phyloP scores from a whole-genome alignment of 208 protist genomes.

The Lotmaria passim region DNA sequence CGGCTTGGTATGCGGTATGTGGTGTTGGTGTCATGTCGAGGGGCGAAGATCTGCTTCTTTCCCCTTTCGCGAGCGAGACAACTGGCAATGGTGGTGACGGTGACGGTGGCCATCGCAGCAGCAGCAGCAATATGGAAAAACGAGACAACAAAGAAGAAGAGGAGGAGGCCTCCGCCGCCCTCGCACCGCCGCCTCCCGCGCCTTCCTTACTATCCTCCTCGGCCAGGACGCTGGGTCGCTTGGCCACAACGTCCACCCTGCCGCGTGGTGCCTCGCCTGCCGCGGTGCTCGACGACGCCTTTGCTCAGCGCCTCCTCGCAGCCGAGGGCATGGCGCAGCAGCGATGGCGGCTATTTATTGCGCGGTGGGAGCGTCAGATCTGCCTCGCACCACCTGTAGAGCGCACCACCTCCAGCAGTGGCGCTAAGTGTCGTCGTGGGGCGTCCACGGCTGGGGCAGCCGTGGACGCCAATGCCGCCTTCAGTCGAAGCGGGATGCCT shows the following conservation, averaged over 20 bases:
- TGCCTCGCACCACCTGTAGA: conserved; percentile 12
- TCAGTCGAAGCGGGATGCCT: not conserved
- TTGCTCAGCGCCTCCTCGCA: conserved; percentile 21
- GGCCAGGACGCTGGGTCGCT: not conserved
- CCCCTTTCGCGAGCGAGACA: no score
- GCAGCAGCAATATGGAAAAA: no score
- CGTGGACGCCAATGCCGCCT: not conserved
- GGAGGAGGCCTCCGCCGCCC: not conserved
- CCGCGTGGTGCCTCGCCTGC: conserved; percentile 4
- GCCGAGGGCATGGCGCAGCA: conserved; percentile 23
- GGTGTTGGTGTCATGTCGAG: not conserved
- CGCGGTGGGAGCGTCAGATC: conserved; percentile 26
- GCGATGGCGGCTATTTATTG: conserved; percentile 19
- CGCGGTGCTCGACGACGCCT: conserved; percentile 16
- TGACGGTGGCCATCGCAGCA: no score
- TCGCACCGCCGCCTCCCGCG: no score
- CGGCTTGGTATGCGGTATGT: conserved; percentile 22
- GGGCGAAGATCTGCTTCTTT: no score
- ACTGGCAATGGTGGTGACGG: no score
- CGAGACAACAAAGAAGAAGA: not conserved
- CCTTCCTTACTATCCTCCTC: not conserved
- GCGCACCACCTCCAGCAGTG: not conserved
- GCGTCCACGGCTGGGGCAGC: not conserved
- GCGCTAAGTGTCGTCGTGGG: not conserved
- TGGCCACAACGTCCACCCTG: not conserved